Percentiles rank a stretch among this genome's conserved stretches.
Conservation (phyloP, 352 stramenopile species). For the Pythium inflatum region DNA sequence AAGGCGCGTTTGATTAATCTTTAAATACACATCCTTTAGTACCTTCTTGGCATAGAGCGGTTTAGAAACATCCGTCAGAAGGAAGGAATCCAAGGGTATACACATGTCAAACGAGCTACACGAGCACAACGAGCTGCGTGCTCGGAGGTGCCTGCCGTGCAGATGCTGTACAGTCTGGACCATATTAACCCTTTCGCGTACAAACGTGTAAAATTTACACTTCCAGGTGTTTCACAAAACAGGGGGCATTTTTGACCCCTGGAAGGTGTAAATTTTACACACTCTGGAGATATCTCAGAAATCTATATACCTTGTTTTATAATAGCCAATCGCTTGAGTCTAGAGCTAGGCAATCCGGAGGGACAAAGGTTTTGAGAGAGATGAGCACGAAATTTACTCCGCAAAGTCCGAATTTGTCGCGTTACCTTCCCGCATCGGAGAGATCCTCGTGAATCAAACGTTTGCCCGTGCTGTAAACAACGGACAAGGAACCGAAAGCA, state of each 20-base stretch:
- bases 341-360: background rate
- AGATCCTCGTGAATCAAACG: background rate
- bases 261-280: constrained; percentile 6
- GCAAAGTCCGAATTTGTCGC: background rate
- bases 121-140: too few species aligned
- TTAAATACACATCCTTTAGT: too few species aligned
- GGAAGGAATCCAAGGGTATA: too few species aligned
- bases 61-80: too few species aligned
- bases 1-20: too few species aligned
- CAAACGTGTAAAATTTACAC: constrained; percentile 1
- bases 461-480: too few species aligned
- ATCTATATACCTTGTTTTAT: background rate
- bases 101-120: too few species aligned
- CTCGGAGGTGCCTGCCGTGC: too few species aligned
- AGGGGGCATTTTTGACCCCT: background rate
- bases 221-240: background rate
- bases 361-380: background rate
- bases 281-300: background rate
- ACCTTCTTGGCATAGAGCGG: too few species aligned
- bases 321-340: background rate
- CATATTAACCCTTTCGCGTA: constrained; percentile 1
- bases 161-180: too few species aligned
- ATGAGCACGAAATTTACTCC: background rate
- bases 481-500: background rate
- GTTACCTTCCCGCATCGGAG: background rate